Evolutionary conservation across 306 rosid genomes (phyloP), one percentile per base, ranked within the genome.

Genomic region (Chamaecrista fasciculata): DNA sequence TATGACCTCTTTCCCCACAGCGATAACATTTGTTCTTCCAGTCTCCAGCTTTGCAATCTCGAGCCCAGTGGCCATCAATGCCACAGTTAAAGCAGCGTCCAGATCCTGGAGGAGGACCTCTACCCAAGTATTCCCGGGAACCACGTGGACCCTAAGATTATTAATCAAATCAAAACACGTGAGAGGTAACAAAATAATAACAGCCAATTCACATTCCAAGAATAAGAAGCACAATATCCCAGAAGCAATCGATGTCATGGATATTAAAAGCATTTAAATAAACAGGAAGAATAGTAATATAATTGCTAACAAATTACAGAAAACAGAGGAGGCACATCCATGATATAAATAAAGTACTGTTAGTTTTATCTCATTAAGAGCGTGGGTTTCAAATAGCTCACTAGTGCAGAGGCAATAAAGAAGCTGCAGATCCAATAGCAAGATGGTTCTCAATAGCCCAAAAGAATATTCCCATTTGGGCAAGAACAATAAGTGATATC

Each of bases 1-100:
- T 79, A 76, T 88, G 95, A 66, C 89, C 91, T 62, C 93, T 82
- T 47, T 88, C 95, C 36, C 95, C 95, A 79, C 95, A 85, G 28
- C 91, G 89, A 72, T 85, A 88, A 60, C 95, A 88, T 56, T 83
- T 88, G 66, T 88, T 88, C 80, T 88, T 88, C 95, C 95, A 85
- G 60, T 85, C 91, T 23, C 94, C 89, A 59, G 92, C 89, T 69
- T 84, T 84, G 75, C 92, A 87, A 66, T 87, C 92, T 44, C 92
- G 89, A 26, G 92, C 92, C 92, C 92, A 87, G 23, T 87, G 92
- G 14, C 92, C 92, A 75, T 87, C 92, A 72, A 84, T 46, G 36
- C 92, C 92, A 6, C 92, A 84, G 43, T 87, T 84, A 60, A 87
- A 87, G 81, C 92, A 87, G 60, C 92, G 89, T 2, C 92, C 92